Base-by-base conservation (phyloP, 2,329 filamentous ascomycete species). In the Ophiocordyceps sinensis region DNA sequence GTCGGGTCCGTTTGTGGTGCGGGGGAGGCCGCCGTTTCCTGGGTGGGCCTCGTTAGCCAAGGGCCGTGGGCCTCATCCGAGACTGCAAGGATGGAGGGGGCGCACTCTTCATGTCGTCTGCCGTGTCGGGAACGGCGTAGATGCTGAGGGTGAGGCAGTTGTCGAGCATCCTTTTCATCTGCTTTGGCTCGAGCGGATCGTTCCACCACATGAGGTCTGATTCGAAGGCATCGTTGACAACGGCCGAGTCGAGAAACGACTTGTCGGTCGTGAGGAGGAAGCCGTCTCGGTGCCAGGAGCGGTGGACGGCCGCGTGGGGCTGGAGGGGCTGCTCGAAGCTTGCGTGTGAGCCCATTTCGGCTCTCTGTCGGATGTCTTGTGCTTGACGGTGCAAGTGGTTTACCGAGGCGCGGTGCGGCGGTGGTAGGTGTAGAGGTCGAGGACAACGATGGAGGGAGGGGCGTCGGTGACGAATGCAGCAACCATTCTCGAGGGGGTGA, bases 231-330 rank as follows among this genome's bases (percentile, higher is more conserved):
- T 62, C 60, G 50, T 75, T 75, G 49, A 82, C 61, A 29, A 67
- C 67, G 30, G 65, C 55, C 21, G 71, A 58, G 40, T 77, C 68
- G 44, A 82, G 58, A 40, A 74, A 68, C 10, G 59, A 52, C 28
- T 67, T 68, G 51, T 81, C 70, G 31, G 75, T 80, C 26, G 77
- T 81, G 56, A 80, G 62, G 48, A 78, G 59, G 55, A 75, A 80
- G 42, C 67, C 64, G 47, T 69, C 66, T 36, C 64, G 63, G 48
- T 66, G 67, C 72, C 72, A 75, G 45, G 61, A 66, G 44, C 53
- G 54, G 23, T 58, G 53, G 36, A 46, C 44, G 44, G 55, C 23
- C 23, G 9, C 59, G 42, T 62, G 59, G n/a, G 53, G 48, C 46
- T 53, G 49, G 10, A 30, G 28, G 9, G 41, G 26, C 37, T 26